Evolutionary conservation across 495 filamentous ascomycete genomes (phyloP).

Genomic region (Aspergillus asperescens): DNA sequence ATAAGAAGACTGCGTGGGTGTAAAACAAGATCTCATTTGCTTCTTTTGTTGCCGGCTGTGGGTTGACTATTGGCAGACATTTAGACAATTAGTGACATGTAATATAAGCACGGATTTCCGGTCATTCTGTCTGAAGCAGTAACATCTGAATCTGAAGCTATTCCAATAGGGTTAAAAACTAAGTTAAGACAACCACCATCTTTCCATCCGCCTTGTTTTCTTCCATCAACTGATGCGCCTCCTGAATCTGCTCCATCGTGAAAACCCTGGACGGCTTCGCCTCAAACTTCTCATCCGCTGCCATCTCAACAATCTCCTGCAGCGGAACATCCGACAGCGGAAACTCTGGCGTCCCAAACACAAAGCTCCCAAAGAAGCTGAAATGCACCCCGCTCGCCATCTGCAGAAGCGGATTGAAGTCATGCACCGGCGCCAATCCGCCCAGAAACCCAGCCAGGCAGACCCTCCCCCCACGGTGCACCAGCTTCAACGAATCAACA

Average conservation of each 20-base stretch:
- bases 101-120: too few species aligned
- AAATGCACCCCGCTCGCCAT: slow-evolving; percentile 49
- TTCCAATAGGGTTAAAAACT: too few species aligned
- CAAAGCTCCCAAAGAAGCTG: slow-evolving; percentile 42
- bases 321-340: slow-evolving; percentile 41
- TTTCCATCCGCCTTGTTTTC: slow-evolving; percentile 30
- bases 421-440: slow-evolving; percentile 39
- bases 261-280: slow-evolving; percentile 31
- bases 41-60: too few species aligned
- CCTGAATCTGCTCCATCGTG: slow-evolving; percentile 28
- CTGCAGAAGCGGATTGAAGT: slow-evolving; percentile 45
- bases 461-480: slow-evolving; percentile 33
- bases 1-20: too few species aligned
- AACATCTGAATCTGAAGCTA: too few species aligned
- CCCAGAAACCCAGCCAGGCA: slow-evolving; percentile 42
- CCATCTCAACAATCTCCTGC: slow-evolving; percentile 33
- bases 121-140: too few species aligned
- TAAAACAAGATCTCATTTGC: too few species aligned
- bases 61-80: too few species aligned
- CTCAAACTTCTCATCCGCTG: slow-evolving; percentile 24
- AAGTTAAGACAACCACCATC: slow-evolving; percentile 34
- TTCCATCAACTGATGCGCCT: slow-evolving; percentile 34
- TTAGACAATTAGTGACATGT: too few species aligned
- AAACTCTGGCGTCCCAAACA: slow-evolving; percentile 37
- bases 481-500: slow-evolving; percentile 36